Percentiles rank a stretch among this genome's conserved stretches.
Conservation (phyloP, 352 stramenopile species). For the Phytophthora hybrid region DNA sequence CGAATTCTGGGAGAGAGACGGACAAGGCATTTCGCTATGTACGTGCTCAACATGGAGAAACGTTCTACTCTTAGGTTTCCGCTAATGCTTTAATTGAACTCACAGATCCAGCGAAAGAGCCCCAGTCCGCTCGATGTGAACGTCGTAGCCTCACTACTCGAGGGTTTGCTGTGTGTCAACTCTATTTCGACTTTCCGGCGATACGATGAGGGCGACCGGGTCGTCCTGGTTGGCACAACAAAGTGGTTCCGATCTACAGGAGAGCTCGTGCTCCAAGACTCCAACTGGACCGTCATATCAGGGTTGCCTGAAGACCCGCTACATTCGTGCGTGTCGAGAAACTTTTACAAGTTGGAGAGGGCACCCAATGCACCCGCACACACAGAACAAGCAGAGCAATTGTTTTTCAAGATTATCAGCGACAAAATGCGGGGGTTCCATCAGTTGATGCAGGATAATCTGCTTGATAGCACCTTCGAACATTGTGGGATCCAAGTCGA, state of each 20-base stretch:
- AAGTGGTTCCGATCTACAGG: slow-evolving; percentile 30
- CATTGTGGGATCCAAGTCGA: no score
- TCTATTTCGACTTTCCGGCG: slow-evolving; percentile 16
- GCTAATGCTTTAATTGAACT: neutral
- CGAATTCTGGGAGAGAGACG: slow-evolving; percentile 8
- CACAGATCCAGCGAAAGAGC: slow-evolving; percentile 4
- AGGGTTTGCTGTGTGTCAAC: slow-evolving; percentile 11
- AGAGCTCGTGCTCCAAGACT: slow-evolving; percentile 28
- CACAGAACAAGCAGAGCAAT: slow-evolving; percentile 6
- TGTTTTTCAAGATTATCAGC: slow-evolving; percentile 11
- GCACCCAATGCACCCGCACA: neutral
- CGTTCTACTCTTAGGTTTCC: no score
- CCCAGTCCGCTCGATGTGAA: slow-evolving; percentile 27
- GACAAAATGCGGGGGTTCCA: slow-evolving; percentile 20
- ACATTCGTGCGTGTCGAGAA: slow-evolving; percentile 11
- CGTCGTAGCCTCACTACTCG: slow-evolving; percentile 14
- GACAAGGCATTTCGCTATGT: slow-evolving; percentile 26
- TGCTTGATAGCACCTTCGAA: neutral
- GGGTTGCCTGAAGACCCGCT: slow-evolving; percentile 3
- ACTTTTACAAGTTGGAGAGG: slow-evolving; percentile 28
- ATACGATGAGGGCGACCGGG: slow-evolving; percentile 25
- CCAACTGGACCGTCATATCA: slow-evolving; percentile 30
- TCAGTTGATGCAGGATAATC: neutral
- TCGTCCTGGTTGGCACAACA: slow-evolving; percentile 24
- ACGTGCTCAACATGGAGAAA: neutral